These are phyloP conservation scores for Diutina neorugosa DNA, from an alignment of 1,139 yeast species.

Conservation along the genomic window DNA sequence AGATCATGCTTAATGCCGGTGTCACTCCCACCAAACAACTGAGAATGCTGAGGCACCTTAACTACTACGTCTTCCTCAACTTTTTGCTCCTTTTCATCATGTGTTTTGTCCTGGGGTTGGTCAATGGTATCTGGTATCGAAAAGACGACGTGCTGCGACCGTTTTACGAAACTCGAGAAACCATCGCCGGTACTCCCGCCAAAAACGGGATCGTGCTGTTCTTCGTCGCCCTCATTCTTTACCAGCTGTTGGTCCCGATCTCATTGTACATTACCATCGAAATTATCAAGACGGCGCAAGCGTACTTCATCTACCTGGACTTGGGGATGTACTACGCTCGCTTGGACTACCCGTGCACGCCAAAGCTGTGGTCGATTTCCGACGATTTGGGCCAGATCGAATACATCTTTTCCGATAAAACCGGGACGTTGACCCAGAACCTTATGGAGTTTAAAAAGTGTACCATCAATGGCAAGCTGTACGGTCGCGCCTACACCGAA, in stretches of 20 bases:
- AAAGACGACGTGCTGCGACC: constrained; percentile 22
- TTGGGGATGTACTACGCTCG: constrained; percentile 33
- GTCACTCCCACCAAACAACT: constrained; percentile 46
- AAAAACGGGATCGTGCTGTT: constrained; percentile 30
- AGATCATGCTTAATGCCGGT: constrained; percentile 47
- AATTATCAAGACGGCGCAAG: constrained; percentile 47
- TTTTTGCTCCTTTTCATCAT: constrained; percentile 33
- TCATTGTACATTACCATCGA: constrained; percentile 49
- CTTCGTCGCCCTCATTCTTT: constrained; percentile 41
- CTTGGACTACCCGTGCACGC: constrained; percentile 48
- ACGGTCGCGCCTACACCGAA: constrained; percentile 53
- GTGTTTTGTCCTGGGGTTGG: constrained; percentile 40
- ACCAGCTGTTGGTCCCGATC: constrained; percentile 48
- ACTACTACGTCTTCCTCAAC: constrained; percentile 36
- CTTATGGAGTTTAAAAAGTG: constrained; percentile 52
- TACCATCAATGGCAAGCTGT: constrained; percentile 40
- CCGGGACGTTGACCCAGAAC: constrained; percentile 51
- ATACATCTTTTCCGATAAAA: constrained; percentile 49
- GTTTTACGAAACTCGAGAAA: constrained; percentile 32
- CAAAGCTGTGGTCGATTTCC: constrained; percentile 50
- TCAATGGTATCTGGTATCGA: constrained; percentile 39
- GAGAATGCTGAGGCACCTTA: constrained; percentile 38
- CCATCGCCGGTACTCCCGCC: constrained; percentile 38
- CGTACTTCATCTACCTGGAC: constrained; percentile 31
- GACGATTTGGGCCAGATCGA: constrained; percentile 59